Conservation (phyloP, 2,329 filamentous ascomycete genomes). For the Stachybotrys elegans region DNA sequence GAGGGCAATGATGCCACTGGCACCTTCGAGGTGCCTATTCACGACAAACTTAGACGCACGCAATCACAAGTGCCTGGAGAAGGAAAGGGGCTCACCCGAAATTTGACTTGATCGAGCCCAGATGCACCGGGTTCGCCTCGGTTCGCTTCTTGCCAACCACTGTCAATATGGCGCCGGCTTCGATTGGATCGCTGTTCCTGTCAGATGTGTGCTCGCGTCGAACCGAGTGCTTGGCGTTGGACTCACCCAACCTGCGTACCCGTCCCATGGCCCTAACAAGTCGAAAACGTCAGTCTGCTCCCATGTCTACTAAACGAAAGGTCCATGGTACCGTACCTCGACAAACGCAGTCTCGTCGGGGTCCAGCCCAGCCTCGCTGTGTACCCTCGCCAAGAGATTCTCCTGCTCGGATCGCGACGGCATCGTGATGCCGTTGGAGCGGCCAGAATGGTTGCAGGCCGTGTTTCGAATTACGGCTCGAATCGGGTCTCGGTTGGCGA, state of each 20-base stretch:
- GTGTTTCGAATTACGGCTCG: constrained; percentile 39
- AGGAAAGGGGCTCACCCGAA: neutral
- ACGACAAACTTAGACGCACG: neutral
- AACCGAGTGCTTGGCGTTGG: neutral
- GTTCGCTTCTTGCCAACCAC: neutral
- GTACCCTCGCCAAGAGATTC: neutral
- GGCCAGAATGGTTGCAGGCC: constrained; percentile 43
- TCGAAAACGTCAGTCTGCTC: neutral
- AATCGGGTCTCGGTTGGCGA: constrained; percentile 43
- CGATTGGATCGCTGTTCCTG: neutral
- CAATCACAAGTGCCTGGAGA: neutral
- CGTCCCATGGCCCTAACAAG: neutral
- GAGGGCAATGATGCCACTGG: constrained; percentile 16
- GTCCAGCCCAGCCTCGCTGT: neutral
- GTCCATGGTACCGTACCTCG: neutral
- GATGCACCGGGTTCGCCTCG: neutral
- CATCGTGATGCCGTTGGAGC: constrained; percentile 5
- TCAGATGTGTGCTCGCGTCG: neutral
- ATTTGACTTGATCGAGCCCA: neutral
- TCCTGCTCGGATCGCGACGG: neutral
- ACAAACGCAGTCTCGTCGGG: neutral
- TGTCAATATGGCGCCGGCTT: neutral
- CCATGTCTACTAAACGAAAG: neutral
- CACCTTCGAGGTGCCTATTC: constrained; percentile 12
- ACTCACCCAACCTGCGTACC: neutral